Evolutionary conservation across 1,284 basidiomycete genomes (phyloP).

Genomic region (Trametes hirsuta): DNA sequence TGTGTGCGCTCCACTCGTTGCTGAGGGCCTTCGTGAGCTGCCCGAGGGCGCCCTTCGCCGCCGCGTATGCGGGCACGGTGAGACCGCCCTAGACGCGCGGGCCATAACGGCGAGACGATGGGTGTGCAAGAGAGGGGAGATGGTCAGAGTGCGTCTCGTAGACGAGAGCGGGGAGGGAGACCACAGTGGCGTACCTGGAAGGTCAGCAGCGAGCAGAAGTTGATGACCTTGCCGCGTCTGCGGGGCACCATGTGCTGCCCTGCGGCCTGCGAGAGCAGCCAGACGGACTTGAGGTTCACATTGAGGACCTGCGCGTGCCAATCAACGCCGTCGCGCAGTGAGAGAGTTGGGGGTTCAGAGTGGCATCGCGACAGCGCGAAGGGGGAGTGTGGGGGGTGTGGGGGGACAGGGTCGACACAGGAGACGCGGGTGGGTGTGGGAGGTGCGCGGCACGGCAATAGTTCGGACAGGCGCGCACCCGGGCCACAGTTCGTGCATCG

Average conservation of each 20-base stretch:
- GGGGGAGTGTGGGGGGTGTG: too few relatives aligned
- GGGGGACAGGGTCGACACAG: background rate
- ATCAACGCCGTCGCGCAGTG: constrained; percentile 1
- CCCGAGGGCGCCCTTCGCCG: constrained; percentile 87
- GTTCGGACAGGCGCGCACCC: constrained; percentile 14
- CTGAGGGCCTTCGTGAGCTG: constrained; percentile 81
- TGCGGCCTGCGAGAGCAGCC: constrained; percentile 77
- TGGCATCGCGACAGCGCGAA: background rate
- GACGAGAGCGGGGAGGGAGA: background rate
- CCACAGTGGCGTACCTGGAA: constrained; percentile 52
- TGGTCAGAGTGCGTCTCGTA: constrained; percentile 1
- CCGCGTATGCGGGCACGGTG: constrained; percentile 90
- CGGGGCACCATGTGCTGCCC: constrained; percentile 80
- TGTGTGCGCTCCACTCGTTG: constrained; percentile 80
- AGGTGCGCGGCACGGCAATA: constrained; percentile 15
- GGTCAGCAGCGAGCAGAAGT: constrained; percentile 77
- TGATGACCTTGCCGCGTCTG: constrained; percentile 81
- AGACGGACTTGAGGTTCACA: constrained; percentile 80
- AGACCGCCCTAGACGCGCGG: constrained; percentile 55
- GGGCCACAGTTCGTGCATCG: constrained; percentile 11
- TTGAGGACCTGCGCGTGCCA: constrained; percentile 60
- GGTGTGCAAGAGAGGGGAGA: background rate
- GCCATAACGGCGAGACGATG: background rate
- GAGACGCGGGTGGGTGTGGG: background rate
- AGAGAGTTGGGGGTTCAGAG: background rate